Base-by-base conservation (phyloP, 1,284 basidiomycete genomes). In the Tranzscheliella williamsii region DNA sequence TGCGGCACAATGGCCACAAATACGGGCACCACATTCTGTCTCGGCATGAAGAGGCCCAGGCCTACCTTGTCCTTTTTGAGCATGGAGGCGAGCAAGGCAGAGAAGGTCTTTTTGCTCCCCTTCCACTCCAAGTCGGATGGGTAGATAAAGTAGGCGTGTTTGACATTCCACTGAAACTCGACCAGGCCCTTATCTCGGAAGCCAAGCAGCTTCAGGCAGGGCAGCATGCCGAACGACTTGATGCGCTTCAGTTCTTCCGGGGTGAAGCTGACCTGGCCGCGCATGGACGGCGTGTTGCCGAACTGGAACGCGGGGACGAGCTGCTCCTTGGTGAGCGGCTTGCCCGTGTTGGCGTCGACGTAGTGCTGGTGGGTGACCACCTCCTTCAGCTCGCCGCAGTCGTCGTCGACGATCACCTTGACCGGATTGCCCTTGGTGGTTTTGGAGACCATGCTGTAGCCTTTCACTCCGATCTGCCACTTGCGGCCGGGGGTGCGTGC, bases 71-170 rank as follows among this genome's bases (percentile, higher is more conserved):
- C 80, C 76, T 91, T 91, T 68, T 85, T 85, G 24, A 87, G 54
- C 84, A 94, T 90, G 3, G 89, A 87, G 57, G 87, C 85, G 29
- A 97, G 82, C 7, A 99, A 82, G 0, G 94, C 91, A 5, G 84
- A 85, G 79, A 97, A 97, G 0, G 90, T 89, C 34, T 94, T 85
- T 52, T 87, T 94, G 78, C 90, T 93, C 1, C 95, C 95, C 8
- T 88, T 85, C 78, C 88, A 93, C 26, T 84, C 80, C 88, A 91
- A 61, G 75, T 98, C 94, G 66, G 94, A 88, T 0, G 94, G 95
- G 76, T 92, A 91, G 54, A 98, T 85, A 73, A 98, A 98, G 42
- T 85, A 81, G 0, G 91, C 86, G 78, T 95, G 91, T 73, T 91
- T 94, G 69, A 95, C 80, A 64, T 94, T 94, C 74, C 95, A 90